Evolutionary conservation across 2,329 filamentous ascomycete species (phyloP).

Genomic region (Niveomyces coronatus): DNA sequence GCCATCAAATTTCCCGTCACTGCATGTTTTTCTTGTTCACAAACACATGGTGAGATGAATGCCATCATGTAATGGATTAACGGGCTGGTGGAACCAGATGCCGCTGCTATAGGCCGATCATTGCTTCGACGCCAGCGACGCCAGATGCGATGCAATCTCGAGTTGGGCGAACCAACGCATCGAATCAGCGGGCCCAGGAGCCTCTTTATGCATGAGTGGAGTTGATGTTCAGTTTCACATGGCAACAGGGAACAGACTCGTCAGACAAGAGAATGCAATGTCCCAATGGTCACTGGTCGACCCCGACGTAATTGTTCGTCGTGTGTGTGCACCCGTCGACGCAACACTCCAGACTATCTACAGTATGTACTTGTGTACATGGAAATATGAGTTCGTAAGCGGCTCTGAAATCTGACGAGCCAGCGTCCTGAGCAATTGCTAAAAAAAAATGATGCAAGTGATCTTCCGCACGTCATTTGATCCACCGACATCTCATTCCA

Average conservation of each 20-base stretch:
- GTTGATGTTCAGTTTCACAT: slow-evolving; percentile 6
- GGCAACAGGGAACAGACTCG: neutral
- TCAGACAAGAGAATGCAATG: neutral
- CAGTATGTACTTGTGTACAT: too few species aligned
- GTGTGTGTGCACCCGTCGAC: neutral
- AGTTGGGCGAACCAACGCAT: slow-evolving; percentile 1
- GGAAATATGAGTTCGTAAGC: too few species aligned
- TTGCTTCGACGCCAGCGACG: too few species aligned
- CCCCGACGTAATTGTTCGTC: too few species aligned
- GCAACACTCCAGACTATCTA: too few species aligned
- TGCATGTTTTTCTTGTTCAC: slow-evolving; percentile 3
- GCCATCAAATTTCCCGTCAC: slow-evolving; percentile 5
- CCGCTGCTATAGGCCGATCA: neutral
- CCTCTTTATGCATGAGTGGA: neutral
- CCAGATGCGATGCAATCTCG: neutral
- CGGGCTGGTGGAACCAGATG: neutral
- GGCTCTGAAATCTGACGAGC: too few species aligned
- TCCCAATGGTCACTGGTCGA: too few species aligned
- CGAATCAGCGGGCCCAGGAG: too few species aligned
- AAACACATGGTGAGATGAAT: slow-evolving; percentile 5
- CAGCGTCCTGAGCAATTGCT: too few species aligned
- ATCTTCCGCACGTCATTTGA: too few species aligned
- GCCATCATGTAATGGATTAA: neutral
- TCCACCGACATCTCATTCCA: too few species aligned
- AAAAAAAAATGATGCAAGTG: too few species aligned